Evolutionary conservation across 129 eudicot genomes (phyloP), one percentile per base, ranked within the genome.

Genomic region (Smallanthus sonchifolius): DNA sequence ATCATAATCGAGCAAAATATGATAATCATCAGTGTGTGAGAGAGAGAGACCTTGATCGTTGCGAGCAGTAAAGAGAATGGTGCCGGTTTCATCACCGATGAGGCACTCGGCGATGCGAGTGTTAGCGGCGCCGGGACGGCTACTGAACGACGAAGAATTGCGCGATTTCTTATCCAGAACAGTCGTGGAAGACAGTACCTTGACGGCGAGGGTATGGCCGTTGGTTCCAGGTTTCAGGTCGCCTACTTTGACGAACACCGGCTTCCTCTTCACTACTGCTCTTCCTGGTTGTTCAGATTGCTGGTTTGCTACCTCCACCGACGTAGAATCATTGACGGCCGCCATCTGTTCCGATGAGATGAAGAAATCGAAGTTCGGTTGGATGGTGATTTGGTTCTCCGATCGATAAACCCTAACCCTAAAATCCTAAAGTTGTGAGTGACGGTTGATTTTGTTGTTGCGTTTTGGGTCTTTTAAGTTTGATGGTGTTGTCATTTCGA

Each of bases 21-120:
- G 15, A 45, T 10, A 54, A 55, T 20, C 62, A 20, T 3, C 14
- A 19, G 35, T 55, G 35, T 19, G 5, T 47, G 54, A 11, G 66
- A 79, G 14, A 62, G 6, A 15, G 2, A 70, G 16, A 91, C 97
- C 97, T 86, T 88, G 95, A 24, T 88, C 88, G 72, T 90, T 87
- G 15, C 96, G 86, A 32, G 92, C 96, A 47, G 96, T 85, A 74
- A 90, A 90, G 69, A 90, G 84, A 56, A 90, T 80, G 55, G 90
- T 76, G 74, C 81, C 97, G 20, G 97, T 91, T 7, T 91, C 97
- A 51, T 91, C 97, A 6, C 91, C 97, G 36, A 91, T 85, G 51
- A 88, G 91, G 66, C 97, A 91, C 75, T 91, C 97, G 8, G 89
- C 85, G 76, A 90, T 85, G 32, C 84, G 85, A 79, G 89, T 84